Conservation (phyloP, 2,329 filamentous ascomycete genomes). For the Colletotrichum tabaci region DNA sequence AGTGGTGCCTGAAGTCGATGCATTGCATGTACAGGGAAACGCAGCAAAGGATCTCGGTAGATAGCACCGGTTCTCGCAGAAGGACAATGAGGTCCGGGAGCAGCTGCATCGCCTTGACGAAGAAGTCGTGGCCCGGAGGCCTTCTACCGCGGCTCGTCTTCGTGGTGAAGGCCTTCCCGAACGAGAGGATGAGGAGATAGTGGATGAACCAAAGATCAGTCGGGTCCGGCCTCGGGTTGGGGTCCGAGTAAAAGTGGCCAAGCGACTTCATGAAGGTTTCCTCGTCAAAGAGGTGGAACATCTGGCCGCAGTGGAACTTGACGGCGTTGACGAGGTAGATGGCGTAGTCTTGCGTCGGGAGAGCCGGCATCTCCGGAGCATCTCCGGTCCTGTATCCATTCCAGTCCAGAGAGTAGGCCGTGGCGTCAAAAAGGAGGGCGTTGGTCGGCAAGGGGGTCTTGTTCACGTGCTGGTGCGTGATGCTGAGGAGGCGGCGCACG, state of each 20-base stretch:
- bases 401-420: constrained; percentile 67
- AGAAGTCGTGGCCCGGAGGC: constrained; percentile 64
- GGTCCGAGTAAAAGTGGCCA: constrained; percentile 49
- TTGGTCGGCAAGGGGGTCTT: constrained; percentile 58
- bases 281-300: constrained; percentile 70
- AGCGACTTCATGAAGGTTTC: constrained; percentile 60
- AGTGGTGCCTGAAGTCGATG: constrained; percentile 62
- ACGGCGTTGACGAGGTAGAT: constrained; percentile 69
- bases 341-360: constrained; percentile 62
- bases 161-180: constrained; percentile 68
- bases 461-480: constrained; percentile 63
- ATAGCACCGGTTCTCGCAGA: constrained; percentile 58
- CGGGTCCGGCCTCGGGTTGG: constrained; percentile 36
- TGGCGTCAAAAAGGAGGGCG: constrained; percentile 65
- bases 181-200: constrained; percentile 67
- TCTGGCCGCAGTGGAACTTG: constrained; percentile 69
- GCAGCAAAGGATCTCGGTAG: constrained; percentile 66
- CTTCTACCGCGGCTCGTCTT: constrained; percentile 52
- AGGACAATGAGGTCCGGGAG: constrained; percentile 59
- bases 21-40: constrained; percentile 68
- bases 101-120: constrained; percentile 60
- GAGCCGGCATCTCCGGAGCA: constrained; percentile 37
- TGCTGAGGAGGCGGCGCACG: constrained; percentile 62
- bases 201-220: constrained; percentile 65
- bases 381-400: constrained; percentile 51